Percentiles rank a stretch among this genome's conserved stretches.
Evolutionary conservation across 352 stramenopile genomes (phyloP).

Genomic region (Globisporangium spiculum): DNA sequence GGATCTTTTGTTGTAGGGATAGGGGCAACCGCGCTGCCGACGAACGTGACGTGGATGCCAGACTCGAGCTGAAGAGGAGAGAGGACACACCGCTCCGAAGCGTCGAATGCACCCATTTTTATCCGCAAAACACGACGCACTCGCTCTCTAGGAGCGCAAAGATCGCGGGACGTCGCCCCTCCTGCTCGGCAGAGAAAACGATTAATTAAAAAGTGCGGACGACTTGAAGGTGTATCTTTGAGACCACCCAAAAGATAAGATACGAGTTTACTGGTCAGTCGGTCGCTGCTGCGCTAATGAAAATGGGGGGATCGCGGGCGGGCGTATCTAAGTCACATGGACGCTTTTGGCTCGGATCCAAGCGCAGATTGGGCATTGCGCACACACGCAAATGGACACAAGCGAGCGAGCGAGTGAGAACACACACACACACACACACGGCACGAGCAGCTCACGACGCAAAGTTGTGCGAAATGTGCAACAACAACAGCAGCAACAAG

Average conservation of each 20-base stretch:
- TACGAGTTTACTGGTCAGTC: neutral
- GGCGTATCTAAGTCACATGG: neutral
- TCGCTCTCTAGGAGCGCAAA: neutral
- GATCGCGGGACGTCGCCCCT: slow-evolving; percentile 6
- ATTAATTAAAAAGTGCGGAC: slow-evolving; percentile 1
- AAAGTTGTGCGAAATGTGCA: neutral
- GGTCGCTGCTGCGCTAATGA: neutral
- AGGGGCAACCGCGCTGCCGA: neutral
- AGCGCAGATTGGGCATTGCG: neutral
- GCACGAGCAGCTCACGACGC: neutral
- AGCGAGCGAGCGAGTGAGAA: neutral
- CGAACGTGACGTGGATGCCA: slow-evolving; percentile 11
- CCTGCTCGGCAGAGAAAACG: neutral
- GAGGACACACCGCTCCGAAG: neutral
- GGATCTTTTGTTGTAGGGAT: slow-evolving; percentile 12
- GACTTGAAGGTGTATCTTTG: slow-evolving; percentile 4
- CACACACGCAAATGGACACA: slow-evolving; percentile 1
- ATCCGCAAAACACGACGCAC: neutral
- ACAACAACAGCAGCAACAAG: neutral
- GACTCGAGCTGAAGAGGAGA: slow-evolving; percentile 3
- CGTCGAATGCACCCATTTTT: neutral
- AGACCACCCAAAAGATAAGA: neutral
- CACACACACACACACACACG: no score
- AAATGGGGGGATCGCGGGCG: neutral
- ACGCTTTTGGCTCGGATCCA: slow-evolving; percentile 6